These are phyloP conservation scores for Phytophthora crassamura DNA, from an alignment of 352 stramenopile genomes.

Conservation along the genomic window DNA sequence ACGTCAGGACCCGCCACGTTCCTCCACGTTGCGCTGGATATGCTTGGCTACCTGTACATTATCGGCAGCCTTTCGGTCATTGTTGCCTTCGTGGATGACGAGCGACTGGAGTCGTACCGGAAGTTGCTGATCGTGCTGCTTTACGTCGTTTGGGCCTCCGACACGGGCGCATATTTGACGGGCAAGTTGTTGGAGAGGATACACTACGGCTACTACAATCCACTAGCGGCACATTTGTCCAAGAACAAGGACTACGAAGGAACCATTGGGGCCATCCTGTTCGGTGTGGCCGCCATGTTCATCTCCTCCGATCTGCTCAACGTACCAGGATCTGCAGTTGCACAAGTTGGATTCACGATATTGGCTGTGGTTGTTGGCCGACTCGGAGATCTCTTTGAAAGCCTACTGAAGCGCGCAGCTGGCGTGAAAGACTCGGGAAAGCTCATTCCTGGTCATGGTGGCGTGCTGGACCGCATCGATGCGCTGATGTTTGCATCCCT, in stretches of 20 bases:
- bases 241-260: too few species aligned
- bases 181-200: conserved; percentile 90
- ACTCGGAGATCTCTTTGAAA: conserved; percentile 95
- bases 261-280: conserved; percentile 87
- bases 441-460: conserved; percentile 96
- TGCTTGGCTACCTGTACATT: conserved; percentile 76
- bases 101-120: conserved; percentile 56
- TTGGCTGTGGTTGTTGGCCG: conserved; percentile 93
- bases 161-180: conserved; percentile 95
- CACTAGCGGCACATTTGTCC: conserved; percentile 88
- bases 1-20: conserved; percentile 35
- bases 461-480: conserved; percentile 96
- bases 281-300: conserved; percentile 89
- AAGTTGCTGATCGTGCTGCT: conserved; percentile 75
- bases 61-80: conserved; percentile 69
- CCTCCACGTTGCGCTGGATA: conserved; percentile 62
- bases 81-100: conserved; percentile 71
- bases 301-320: conserved; percentile 75
- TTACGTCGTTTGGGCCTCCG: conserved; percentile 81
- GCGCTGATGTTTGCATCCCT: conserved; percentile 93
- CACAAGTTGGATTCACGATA: conserved; percentile 84
- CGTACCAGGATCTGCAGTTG: conserved; percentile 80
- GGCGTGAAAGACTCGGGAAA: conserved; percentile 96
- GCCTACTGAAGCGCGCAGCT: conserved; percentile 95
- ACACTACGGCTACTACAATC: conserved; percentile 86